A percentile compares a stretch with the other conserved stretches of the same genome.
Conservation (phyloP, 1,284 basidiomycete genomes). For the Irpex sp. region DNA sequence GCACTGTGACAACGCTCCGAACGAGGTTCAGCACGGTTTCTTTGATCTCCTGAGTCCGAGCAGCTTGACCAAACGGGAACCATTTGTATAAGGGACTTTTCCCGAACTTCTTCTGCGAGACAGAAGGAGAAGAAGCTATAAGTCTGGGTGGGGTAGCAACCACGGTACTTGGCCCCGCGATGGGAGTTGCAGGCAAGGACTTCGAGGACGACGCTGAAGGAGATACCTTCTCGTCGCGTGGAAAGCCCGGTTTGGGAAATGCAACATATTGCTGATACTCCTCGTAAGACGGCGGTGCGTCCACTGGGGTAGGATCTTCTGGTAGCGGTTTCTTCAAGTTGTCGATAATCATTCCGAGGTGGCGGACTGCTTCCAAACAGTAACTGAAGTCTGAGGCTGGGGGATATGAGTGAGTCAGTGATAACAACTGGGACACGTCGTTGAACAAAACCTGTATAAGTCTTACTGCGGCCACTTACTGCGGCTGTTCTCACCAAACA, state of each 20-base stretch:
- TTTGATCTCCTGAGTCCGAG: constrained; percentile 20
- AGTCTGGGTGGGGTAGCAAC: background rate
- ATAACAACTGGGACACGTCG: background rate
- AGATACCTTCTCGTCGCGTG: constrained; percentile 13
- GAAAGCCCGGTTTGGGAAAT: background rate
- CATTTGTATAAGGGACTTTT: constrained; percentile 8
- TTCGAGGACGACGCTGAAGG: background rate
- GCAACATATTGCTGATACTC: constrained; percentile 14
- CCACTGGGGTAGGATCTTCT: constrained; percentile 24
- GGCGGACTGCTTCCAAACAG: no score
- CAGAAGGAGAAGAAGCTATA: background rate
- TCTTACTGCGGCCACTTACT: background rate
- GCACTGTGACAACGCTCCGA: constrained; percentile 27
- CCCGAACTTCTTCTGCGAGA: background rate
- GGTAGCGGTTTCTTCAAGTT: constrained; percentile 20
- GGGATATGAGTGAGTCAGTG: background rate
- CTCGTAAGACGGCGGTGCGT: constrained; percentile 30
- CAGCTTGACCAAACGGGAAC: constrained; percentile 14
- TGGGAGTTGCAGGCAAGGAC: background rate
- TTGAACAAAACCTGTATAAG: background rate
- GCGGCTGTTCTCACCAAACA: background rate
- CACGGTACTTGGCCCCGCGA: background rate
- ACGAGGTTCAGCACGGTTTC: constrained; percentile 24
- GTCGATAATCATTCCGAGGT: constrained; percentile 26
- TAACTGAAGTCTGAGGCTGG: no score